phyloP scores from a whole-genome alignment of 495 filamentous ascomycete species.

The Neurospora cerealis region DNA sequence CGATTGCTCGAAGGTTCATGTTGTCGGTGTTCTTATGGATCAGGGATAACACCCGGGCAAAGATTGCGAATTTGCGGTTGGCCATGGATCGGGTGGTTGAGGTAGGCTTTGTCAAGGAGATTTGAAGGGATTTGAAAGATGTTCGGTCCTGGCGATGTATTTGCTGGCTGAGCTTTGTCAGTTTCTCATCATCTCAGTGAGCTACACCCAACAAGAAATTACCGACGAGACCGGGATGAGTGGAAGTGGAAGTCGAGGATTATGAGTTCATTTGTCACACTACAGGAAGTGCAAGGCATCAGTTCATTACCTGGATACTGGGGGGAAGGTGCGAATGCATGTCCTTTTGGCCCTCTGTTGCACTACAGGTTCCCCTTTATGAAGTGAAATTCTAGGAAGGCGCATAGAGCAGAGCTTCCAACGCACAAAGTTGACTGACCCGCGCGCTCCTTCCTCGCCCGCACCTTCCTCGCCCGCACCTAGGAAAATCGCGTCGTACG shows the following conservation, averaged over 20 bases:
- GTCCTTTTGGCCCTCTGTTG: not conserved
- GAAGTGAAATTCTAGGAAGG: not conserved
- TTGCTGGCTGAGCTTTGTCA: not conserved
- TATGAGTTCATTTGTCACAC: not conserved
- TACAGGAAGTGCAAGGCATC: not conserved
- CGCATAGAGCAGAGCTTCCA: not conserved
- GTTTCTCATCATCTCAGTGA: not conserved
- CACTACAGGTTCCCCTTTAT: not conserved
- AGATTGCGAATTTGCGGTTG: slow-evolving; percentile 50
- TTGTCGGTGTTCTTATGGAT: slow-evolving; percentile 56
- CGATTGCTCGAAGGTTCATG: slow-evolving; percentile 35
- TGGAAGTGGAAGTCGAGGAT: not conserved
- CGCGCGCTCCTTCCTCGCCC: not conserved
- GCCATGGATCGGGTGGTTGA: slow-evolving; percentile 54
- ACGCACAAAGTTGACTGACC: not conserved
- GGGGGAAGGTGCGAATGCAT: not conserved
- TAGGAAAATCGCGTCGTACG: not conserved
- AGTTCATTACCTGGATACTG: not conserved
- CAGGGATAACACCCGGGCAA: slow-evolving; percentile 56
- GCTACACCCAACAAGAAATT: not conserved
- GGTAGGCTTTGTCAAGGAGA: slow-evolving; percentile 62
- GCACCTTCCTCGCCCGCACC: not conserved
- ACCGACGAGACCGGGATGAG: not conserved
- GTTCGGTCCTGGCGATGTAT: not conserved
- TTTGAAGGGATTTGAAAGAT: slow-evolving; percentile 19